phyloP scores from a whole-genome alignment of 768 basidiomycete species.

The Kwoniella sp. region DNA sequence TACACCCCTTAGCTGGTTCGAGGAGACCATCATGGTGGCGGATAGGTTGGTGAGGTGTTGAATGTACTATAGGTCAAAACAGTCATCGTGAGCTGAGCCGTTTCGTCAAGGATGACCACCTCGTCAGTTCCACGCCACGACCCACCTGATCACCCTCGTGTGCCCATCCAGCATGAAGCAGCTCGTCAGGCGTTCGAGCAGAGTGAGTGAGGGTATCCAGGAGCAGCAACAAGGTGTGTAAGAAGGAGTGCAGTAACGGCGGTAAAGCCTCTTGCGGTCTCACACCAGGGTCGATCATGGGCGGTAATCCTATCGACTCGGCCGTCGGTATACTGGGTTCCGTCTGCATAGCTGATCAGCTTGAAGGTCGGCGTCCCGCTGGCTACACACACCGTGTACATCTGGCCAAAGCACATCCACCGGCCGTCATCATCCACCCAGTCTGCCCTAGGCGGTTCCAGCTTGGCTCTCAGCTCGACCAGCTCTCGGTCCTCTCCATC shows the following conservation, averaged over 20 bases:
- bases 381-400: conserved; percentile 22
- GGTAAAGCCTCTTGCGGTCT: conserved; percentile 32
- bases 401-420: conserved; percentile 42
- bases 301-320: conserved; percentile 26
- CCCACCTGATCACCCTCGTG: conserved; percentile 45
- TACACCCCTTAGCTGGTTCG: conserved; percentile 30
- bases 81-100: not conserved
- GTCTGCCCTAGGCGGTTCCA: conserved; percentile 27
- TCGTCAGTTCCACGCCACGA: not conserved
- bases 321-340: conserved; percentile 30
- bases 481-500: conserved; percentile 2
- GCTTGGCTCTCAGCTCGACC: conserved; percentile 2
- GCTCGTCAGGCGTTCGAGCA: conserved; percentile 35
- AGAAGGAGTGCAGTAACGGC: conserved; percentile 37
- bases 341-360: conserved; percentile 13
- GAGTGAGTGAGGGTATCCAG: conserved; percentile 34
- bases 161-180: conserved; percentile 32
- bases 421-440: conserved; percentile 38
- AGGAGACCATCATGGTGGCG: conserved; percentile 40
- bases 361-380: not conserved
- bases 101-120: not conserved
- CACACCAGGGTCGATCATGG: conserved; percentile 19
- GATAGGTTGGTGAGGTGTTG: conserved; percentile 41
- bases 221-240: conserved; percentile 34
- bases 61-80: conserved; percentile 25